Evolutionary conservation across 2,329 filamentous ascomycete species (phyloP).

Genomic region (Colletotrichum phormii): DNA sequence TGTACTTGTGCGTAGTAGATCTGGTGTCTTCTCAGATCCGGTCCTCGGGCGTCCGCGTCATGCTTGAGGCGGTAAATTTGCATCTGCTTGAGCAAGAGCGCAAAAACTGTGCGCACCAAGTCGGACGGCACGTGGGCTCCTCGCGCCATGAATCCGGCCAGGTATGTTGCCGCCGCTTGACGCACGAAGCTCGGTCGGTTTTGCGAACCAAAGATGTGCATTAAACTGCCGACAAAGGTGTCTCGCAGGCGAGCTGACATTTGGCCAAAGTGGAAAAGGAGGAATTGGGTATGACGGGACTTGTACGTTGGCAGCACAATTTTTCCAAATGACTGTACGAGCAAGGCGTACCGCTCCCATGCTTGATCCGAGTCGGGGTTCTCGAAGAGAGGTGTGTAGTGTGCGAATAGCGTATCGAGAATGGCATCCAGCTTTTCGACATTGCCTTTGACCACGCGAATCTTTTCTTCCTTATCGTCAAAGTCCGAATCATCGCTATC

Average conservation of each 20-base stretch:
- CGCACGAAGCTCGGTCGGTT: conserved; percentile 62
- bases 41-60: conserved; percentile 81
- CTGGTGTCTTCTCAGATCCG: conserved; percentile 85
- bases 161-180: conserved; percentile 89
- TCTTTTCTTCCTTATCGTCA: conserved; percentile 70
- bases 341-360: conserved; percentile 78
- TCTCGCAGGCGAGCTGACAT: conserved; percentile 82
- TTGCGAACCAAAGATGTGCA: conserved; percentile 61
- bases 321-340: conserved; percentile 87
- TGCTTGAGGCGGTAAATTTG: conserved; percentile 79
- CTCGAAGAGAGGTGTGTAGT: conserved; percentile 80
- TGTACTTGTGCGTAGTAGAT: conserved; percentile 92
- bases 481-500: conserved; percentile 77
- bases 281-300: conserved; percentile 93
- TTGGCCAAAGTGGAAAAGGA: conserved; percentile 96
- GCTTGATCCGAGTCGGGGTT: conserved; percentile 76
- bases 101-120: conserved; percentile 85
- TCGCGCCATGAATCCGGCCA: conserved; percentile 93
- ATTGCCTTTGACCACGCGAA: conserved; percentile 81
- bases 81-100: conserved; percentile 81
- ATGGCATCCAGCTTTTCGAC: conserved; percentile 93
- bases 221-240: conserved; percentile 83
- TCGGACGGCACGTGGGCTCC: conserved; percentile 83
- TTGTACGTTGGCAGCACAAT: conserved; percentile 92
- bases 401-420: conserved; percentile 86